Evolutionary conservation across 306 rosid species (phyloP), one percentile per base, ranked within the genome.

Genomic region (Quercus rubra): DNA sequence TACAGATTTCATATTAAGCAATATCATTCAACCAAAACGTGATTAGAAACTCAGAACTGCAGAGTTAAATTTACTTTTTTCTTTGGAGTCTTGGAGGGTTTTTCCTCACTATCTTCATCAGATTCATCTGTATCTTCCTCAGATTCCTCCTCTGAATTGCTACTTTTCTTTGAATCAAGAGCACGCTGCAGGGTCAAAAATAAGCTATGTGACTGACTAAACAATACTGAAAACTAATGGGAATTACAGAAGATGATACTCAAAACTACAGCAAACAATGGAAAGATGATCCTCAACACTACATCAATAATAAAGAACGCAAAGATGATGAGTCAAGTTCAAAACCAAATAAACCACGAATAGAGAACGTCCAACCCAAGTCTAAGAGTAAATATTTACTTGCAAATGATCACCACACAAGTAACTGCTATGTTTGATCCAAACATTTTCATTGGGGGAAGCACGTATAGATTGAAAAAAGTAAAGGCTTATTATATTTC

Each of bases 41-140:
- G 21, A 67, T 31, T 28, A 38, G 5, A 7, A 33, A 61, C 23
- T 5, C 4, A 3, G 1, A 63, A 49, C 19, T 20, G 66, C 0
- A 18, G 8, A 38, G 0, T 25, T 57, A 43, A 12, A 30, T 76
- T 55, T 78, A 90, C 97, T 20, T 72, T 81, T 76, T 87, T 92
- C 69, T 70, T 85, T 38, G 92, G 89, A 8, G 89, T 90, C 77
- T 74, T 89, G 13, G 78, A 4, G 4, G 90, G 84, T 68, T 77
- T 73, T n/a, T 78, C 83, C 5, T 82, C 89, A 11, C 46, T 79
- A 2, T 74, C 79, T 5, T 83, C 82, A 18, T 68, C 72, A 35
- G 52, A 33, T 1, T 74, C 86, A n/a, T 64, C 76, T 10, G 81
- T 35, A 66, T 87, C 92, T 51, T 83, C 86, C 1, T 83, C 89